phyloP scores from a whole-genome alignment of 192 early-diverging fungal species.

The Linnemannia zychae region DNA sequence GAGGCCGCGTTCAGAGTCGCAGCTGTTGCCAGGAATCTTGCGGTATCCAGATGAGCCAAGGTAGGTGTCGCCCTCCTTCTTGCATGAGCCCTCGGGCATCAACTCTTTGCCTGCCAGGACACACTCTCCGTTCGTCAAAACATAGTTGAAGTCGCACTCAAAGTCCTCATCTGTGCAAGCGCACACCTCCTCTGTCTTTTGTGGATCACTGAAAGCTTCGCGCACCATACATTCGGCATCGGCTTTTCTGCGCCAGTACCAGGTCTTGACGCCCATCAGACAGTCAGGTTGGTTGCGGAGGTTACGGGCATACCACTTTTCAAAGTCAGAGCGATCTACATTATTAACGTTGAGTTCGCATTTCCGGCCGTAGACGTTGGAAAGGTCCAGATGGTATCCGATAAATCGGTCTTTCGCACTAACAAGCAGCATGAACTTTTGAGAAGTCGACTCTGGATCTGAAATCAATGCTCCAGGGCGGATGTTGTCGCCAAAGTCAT shows the following conservation, averaged over 20 bases:
- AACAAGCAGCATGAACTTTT: conserved; percentile 73
- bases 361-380: conserved; percentile 66
- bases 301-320: conserved; percentile 78
- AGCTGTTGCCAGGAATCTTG: conserved; percentile 88
- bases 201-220: conserved; percentile 68
- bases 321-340: conserved; percentile 74
- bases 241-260: conserved; percentile 83
- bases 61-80: conserved; percentile 71
- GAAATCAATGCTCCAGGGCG: conserved; percentile 77
- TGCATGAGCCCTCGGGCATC: conserved; percentile 77
- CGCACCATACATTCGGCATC: conserved; percentile 84
- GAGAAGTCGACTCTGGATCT: conserved; percentile 85
- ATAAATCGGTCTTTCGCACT: conserved; percentile 36
- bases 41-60: conserved; percentile 84
- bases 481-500: conserved; percentile 62
- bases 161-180: conserved; percentile 86
- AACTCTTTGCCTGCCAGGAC: conserved; percentile 64
- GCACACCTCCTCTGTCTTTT: conserved; percentile 73
- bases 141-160: conserved; percentile 94
- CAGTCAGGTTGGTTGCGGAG: conserved; percentile 73
- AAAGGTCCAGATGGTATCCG: conserved; percentile 83
- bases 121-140: conserved; percentile 72
- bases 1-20: conserved; percentile 63
- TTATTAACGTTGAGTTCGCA: conserved; percentile 76
- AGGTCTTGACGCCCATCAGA: conserved; percentile 80